Evolutionary conservation across 1,139 yeast genomes (phyloP).

Genomic region (Arxiozyma slooffiae): DNA sequence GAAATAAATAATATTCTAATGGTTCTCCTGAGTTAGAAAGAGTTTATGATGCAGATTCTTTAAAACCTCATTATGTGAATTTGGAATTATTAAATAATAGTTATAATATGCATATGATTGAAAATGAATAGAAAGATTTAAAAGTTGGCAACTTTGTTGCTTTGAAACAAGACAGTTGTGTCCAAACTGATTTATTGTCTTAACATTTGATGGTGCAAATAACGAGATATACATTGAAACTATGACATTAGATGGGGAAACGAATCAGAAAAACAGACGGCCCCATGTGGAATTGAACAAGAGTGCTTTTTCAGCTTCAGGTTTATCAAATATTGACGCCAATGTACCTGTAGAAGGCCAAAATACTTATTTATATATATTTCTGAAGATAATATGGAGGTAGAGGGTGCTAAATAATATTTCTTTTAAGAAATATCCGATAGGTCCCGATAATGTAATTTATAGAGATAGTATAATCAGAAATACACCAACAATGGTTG

Average conservation of each 20-base stretch:
- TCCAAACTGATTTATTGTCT: conserved; percentile 81
- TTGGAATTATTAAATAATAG: conserved; percentile 19
- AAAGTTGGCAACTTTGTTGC: conserved; percentile 76
- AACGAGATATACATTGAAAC: conserved; percentile 84
- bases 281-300: conserved; percentile 58
- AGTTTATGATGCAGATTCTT: not conserved
- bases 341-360: conserved; percentile 77
- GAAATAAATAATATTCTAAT: not conserved
- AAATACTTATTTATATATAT: conserved; percentile 83
- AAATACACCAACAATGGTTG: conserved; percentile 65
- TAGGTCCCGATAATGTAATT: conserved; percentile 70
- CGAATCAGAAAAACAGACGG: conserved; percentile 66
- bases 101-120: conserved; percentile 26
- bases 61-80: conserved; percentile 18
- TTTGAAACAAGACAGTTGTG: conserved; percentile 73
- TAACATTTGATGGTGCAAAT: conserved; percentile 56
- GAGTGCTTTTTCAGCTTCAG: conserved; percentile 40
- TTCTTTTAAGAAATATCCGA: conserved; percentile 38
- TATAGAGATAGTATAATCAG: conserved; percentile 85
- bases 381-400: conserved; percentile 65
- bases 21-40: conserved; percentile 1
- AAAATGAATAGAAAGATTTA: conserved; percentile 57
- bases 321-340: conserved; percentile 43
- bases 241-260: conserved; percentile 96
- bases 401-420: conserved; percentile 20